A percentile compares a stretch with the other conserved stretches of the same genome.
Conservation (phyloP, 225 moss, liverwort and hornwort genomes). For the Marchantia polymorpha region DNA sequence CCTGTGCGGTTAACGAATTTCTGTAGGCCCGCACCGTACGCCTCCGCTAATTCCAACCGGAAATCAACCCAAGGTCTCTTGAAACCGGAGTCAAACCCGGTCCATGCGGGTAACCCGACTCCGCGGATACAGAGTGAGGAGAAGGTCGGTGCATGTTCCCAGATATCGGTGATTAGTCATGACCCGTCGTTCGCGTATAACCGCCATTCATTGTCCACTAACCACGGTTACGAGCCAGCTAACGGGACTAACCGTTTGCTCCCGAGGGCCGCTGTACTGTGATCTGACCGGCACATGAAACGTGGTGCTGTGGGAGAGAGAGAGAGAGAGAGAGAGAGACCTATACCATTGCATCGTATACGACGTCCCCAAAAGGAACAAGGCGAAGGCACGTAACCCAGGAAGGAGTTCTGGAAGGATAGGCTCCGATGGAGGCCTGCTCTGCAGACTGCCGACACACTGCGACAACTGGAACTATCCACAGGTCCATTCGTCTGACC, state of each 20-base stretch:
- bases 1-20: too few species aligned
- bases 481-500: background rate
- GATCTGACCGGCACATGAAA: background rate
- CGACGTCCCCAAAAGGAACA: background rate
- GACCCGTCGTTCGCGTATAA: background rate
- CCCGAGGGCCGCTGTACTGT: background rate
- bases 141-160: background rate
- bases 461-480: background rate
- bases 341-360: background rate
- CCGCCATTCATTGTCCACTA: background rate
- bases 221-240: background rate
- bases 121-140: too few species aligned
- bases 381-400: background rate
- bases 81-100: too few species aligned
- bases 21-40: too few species aligned
- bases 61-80: too few species aligned
- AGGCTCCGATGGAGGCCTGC: background rate
- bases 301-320: background rate
- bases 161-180: too few species aligned
- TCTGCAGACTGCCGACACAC: background rate
- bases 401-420: too few species aligned
- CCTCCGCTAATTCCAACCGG: too few species aligned
- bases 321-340: background rate
- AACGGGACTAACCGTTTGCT: conserved; percentile 1
- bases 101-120: too few species aligned